These are phyloP conservation scores for Hymenoscyphus linearis DNA, from an alignment of 2,329 filamentous ascomycete species.

Conservation along the genomic window DNA sequence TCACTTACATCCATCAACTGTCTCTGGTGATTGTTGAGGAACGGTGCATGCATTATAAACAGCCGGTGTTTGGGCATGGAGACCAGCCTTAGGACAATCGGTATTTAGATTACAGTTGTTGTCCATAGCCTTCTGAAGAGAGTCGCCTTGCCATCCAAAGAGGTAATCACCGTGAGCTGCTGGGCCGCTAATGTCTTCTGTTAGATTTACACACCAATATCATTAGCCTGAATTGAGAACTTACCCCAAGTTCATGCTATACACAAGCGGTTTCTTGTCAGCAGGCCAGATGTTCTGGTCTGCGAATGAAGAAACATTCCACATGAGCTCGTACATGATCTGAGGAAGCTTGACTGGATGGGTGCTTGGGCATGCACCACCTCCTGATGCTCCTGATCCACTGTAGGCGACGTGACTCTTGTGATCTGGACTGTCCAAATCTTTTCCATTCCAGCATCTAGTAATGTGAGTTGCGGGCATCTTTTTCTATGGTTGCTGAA, in stretches of 20 bases:
- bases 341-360: conserved; percentile 64
- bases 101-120: conserved; percentile 66
- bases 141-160: conserved; percentile 64
- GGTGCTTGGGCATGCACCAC: conserved; percentile 65
- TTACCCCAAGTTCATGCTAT: conserved; percentile 31
- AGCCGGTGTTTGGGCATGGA: conserved; percentile 40
- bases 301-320: conserved; percentile 59
- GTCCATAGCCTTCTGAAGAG: conserved; percentile 62
- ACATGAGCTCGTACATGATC: conserved; percentile 82
- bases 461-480: conserved; percentile 38
- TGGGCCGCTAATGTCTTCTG: conserved; percentile 44
- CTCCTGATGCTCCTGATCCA: conserved; percentile 58
- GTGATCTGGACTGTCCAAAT: conserved; percentile 49
- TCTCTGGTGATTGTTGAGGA: conserved; percentile 43
- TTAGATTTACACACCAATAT: conserved; percentile 1
- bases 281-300: conserved; percentile 44
- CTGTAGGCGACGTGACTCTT: conserved; percentile 64
- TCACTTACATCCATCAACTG: conserved; percentile 44
- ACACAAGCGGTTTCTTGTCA: conserved; percentile 63
- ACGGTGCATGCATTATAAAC: conserved; percentile 43
- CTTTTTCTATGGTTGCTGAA: neutral
- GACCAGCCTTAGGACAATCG: conserved; percentile 55
- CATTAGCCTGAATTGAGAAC: conserved; percentile 38
- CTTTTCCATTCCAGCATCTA: conserved; percentile 79
- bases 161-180: conserved; percentile 78